Conservation (phyloP, 116 monocot genomes). For the Trichopus zeylanicus region DNA sequence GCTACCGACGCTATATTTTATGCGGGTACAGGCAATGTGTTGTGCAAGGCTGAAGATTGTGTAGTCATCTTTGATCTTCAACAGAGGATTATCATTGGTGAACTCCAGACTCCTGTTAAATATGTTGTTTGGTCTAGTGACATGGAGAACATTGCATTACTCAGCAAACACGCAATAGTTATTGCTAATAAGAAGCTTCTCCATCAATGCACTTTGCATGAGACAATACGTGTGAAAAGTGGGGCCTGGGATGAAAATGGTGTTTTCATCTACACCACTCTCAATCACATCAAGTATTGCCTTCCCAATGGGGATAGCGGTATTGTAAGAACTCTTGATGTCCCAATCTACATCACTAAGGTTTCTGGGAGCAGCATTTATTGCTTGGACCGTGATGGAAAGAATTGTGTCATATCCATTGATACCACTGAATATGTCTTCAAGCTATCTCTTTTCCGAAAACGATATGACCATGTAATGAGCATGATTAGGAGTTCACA, state of each 20-base stretch:
- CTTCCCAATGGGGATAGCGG: conserved; percentile 23
- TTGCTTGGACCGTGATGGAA: conserved; percentile 22
- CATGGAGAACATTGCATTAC: conserved; percentile 22
- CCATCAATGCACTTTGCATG: conserved; percentile 16
- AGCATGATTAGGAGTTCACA: conserved; percentile 18
- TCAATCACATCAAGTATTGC: conserved; percentile 20
- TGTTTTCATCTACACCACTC: conserved; percentile 17
- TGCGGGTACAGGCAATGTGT: conserved; percentile 19
- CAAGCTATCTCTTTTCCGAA: conserved; percentile 16
- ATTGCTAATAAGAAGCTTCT: conserved; percentile 19
- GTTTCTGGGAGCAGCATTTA: conserved; percentile 9
- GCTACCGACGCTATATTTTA: conserved; percentile 20
- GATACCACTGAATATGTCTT: conserved; percentile 22
- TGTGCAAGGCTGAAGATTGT: conserved; percentile 19
- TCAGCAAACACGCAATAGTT: conserved; percentile 18
- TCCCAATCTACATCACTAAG: conserved; percentile 15
- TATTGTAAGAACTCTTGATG: conserved; percentile 16
- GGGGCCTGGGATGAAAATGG: conserved; percentile 26
- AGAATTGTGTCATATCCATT: conserved; percentile 6
- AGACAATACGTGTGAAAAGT: conserved; percentile 22
- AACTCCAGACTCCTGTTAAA: conserved; percentile 19
- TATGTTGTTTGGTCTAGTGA: conserved; percentile 22
- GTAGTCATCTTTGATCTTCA: conserved; percentile 24
- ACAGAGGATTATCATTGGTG: conserved; percentile 18
- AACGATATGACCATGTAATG: conserved; percentile 22